Percentiles rank a stretch among this genome's conserved stretches.
These are phyloP conservation scores for Marchantia polymorpha DNA, from an alignment of 225 moss, liverwort and hornwort genomes.

Conservation along the genomic window DNA sequence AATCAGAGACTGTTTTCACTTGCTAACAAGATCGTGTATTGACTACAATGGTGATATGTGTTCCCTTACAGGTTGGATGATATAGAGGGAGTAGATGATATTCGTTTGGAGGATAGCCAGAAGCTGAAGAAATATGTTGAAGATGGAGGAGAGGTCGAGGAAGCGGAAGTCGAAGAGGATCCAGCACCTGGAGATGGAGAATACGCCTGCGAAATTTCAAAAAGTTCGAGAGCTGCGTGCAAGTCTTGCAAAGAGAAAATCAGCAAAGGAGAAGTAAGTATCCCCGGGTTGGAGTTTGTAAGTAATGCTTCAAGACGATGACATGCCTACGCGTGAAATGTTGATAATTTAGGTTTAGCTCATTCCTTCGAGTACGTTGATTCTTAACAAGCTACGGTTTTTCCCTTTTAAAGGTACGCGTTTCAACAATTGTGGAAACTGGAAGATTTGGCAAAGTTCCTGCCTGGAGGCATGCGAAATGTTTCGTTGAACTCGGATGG, in stretches of 20 bases:
- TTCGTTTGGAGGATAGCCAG: constrained; percentile 93
- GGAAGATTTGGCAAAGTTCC: constrained; percentile 69
- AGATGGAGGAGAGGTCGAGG: constrained; percentile 49
- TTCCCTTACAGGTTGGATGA: constrained; percentile 61
- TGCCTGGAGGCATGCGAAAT: constrained; percentile 91
- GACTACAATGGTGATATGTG: background rate
- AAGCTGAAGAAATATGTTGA: constrained; percentile 76
- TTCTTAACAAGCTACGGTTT: background rate
- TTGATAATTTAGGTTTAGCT: background rate
- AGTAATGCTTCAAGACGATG: background rate
- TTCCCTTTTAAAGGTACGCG: constrained; percentile 56
- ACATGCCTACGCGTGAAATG: too few species aligned
- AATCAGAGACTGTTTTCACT: too few species aligned
- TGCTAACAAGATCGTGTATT: background rate
- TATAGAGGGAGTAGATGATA: constrained; percentile 76
- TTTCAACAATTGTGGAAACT: constrained; percentile 69
- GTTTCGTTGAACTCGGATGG: constrained; percentile 71
- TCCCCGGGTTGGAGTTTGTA: background rate
- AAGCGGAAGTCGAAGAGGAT: constrained; percentile 38
- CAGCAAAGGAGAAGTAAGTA: constrained; percentile 74
- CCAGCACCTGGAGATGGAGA: constrained; percentile 51
- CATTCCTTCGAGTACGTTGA: background rate
- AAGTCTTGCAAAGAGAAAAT: constrained; percentile 88
- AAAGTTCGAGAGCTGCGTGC: constrained; percentile 85
- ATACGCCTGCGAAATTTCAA: constrained; percentile 80